These are phyloP conservation scores for Kuraishia borneana DNA, from an alignment of 805 yeast genomes.

Conservation along the genomic window DNA sequence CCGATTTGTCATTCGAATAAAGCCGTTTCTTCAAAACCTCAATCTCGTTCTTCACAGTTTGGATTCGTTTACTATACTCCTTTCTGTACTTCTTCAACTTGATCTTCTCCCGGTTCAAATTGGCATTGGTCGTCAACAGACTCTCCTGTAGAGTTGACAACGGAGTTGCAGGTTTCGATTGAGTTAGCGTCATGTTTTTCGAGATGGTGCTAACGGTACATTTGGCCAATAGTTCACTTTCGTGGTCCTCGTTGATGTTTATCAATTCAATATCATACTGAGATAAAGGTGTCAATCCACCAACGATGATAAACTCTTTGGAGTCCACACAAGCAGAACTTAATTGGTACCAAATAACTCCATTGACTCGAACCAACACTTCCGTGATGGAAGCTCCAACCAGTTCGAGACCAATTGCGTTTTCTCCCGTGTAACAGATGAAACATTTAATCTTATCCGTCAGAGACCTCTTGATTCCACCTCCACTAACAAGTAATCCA, in stretches of 20 bases:
- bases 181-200: slow-evolving; percentile 18
- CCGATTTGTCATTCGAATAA: slow-evolving; percentile 33
- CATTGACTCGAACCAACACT: slow-evolving; percentile 43
- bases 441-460: slow-evolving; percentile 21
- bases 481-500: slow-evolving; percentile 4
- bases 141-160: slow-evolving; percentile 55
- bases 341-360: slow-evolving; percentile 60
- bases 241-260: slow-evolving; percentile 19
- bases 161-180: slow-evolving; percentile 33
- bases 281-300: slow-evolving; percentile 54
- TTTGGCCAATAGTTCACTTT: slow-evolving; percentile 17
- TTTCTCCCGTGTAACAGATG: slow-evolving; percentile 39
- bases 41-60: slow-evolving; percentile 42
- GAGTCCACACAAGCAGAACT: slow-evolving; percentile 35
- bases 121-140: slow-evolving; percentile 50
- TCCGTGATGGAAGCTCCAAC: slow-evolving; percentile 30
- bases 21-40: slow-evolving; percentile 38
- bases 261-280: slow-evolving; percentile 48
- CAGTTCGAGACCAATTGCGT: slow-evolving; percentile 39
- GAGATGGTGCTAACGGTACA: slow-evolving; percentile 23
- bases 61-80: slow-evolving; percentile 44
- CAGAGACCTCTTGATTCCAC: slow-evolving; percentile 11
- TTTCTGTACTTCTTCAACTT: slow-evolving; percentile 45
- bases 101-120: slow-evolving; percentile 44
- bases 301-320: slow-evolving; percentile 43